Percentiles rank a stretch among this genome's conserved stretches.
Evolutionary conservation across 495 filamentous ascomycete genomes (phyloP).

Genomic region (Hypoxylon fragiforme): DNA sequence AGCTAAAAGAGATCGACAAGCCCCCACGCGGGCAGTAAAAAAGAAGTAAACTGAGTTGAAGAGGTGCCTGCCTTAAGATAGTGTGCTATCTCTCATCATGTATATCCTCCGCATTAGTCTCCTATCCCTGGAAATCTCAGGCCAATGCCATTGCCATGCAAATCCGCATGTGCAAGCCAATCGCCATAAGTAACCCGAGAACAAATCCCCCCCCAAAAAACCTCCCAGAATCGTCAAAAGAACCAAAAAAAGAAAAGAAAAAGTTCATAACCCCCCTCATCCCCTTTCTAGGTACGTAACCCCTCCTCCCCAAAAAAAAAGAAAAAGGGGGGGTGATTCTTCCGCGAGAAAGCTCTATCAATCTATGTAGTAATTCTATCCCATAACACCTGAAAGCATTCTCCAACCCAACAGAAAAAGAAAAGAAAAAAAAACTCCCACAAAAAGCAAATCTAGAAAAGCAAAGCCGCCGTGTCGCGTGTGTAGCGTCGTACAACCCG

Average conservation of each 20-base stretch:
- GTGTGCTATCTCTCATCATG: no score
- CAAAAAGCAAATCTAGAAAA: neutral
- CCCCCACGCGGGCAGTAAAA: slow-evolving; percentile 19
- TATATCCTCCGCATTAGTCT: no score
- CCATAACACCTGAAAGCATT: no score
- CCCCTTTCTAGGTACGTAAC: neutral
- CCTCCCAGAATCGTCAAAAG: no score
- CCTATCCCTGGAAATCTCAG: slow-evolving; percentile 4
- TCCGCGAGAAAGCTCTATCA: slow-evolving; percentile 31
- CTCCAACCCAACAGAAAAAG: no score
- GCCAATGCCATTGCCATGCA: slow-evolving; percentile 11
- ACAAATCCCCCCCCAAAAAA: neutral
- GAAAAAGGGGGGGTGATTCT: slow-evolving; percentile 12
- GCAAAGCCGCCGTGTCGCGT: no score
- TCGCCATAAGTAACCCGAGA: slow-evolving; percentile 8
- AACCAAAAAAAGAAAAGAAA: slow-evolving; percentile 6
- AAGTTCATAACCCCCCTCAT: slow-evolving; percentile 3
- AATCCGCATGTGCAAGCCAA: slow-evolving; percentile 14
- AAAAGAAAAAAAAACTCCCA: slow-evolving; percentile 7
- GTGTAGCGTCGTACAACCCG: slow-evolving; percentile 18
- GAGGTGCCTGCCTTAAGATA: no score
- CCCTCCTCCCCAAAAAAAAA: slow-evolving; percentile 9
- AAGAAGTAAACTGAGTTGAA: neutral
- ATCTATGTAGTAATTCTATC: slow-evolving; percentile 29
- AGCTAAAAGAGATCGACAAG: slow-evolving; percentile 33